A percentile compares a stretch with the other conserved stretches of the same genome.
These are phyloP conservation scores for Vigna radiata DNA, from an alignment of 306 rosid genomes.

Conservation along the genomic window DNA sequence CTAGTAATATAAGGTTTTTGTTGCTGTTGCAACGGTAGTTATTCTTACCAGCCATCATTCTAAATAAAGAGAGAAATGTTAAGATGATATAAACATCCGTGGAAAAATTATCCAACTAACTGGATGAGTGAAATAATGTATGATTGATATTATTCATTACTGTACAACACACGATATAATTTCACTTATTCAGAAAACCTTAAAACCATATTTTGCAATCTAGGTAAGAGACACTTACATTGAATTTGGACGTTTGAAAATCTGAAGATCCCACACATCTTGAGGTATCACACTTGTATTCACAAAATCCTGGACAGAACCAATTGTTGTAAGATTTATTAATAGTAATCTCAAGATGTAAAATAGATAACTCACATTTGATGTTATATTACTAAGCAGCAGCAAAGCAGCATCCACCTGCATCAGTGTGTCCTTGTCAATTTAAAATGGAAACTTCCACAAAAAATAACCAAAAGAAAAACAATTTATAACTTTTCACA, in stretches of 20 bases:
- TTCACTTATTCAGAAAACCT: slow-evolving; percentile 18
- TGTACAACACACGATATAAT: not conserved
- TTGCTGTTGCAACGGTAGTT: too few species aligned
- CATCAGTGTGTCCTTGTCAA: slow-evolving; percentile 47
- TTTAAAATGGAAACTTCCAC: slow-evolving; percentile 26
- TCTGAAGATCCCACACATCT: slow-evolving; percentile 91
- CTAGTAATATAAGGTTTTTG: too few species aligned
- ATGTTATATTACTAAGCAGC: slow-evolving; percentile 81
- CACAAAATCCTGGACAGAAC: slow-evolving; percentile 68
- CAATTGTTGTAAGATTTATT: slow-evolving; percentile 39
- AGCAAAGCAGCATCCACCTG: slow-evolving; percentile 87
- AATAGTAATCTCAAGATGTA: slow-evolving; percentile 22
- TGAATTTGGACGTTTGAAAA: slow-evolving; percentile 79
- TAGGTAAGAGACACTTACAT: slow-evolving; percentile 59
- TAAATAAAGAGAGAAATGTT: not conserved
- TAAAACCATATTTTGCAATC: slow-evolving; percentile 20
- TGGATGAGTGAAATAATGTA: slow-evolving; percentile 18
- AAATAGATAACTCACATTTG: slow-evolving; percentile 69
- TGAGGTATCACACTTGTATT: slow-evolving; percentile 72
- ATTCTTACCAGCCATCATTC: too few species aligned
- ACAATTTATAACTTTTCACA: slow-evolving; percentile 6
- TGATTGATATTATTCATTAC: slow-evolving; percentile 19
- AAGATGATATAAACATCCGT: slow-evolving; percentile 4
- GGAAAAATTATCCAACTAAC: slow-evolving; percentile 21
- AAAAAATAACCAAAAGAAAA: slow-evolving; percentile 21